Conservation (phyloP, 2,329 filamentous ascomycete species). For the Teratosphaeriaceae sp. region DNA sequence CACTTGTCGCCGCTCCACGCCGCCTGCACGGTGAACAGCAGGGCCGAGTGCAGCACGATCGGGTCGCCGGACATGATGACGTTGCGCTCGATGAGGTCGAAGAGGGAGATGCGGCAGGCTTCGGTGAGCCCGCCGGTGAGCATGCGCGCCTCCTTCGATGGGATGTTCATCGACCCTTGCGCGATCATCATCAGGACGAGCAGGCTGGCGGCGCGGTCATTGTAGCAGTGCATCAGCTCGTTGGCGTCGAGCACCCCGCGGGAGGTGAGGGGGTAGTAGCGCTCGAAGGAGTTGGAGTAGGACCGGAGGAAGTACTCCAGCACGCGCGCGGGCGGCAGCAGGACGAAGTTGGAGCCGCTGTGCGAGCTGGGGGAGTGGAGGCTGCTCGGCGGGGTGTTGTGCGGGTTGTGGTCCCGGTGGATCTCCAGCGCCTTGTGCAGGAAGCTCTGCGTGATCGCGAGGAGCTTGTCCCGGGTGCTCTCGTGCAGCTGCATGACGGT, state of each 20-base stretch:
- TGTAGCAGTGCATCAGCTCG: constrained; percentile 54
- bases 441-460: constrained; percentile 66
- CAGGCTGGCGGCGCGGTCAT: constrained; percentile 59
- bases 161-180: constrained; percentile 60
- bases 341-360: constrained; percentile 55
- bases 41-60: constrained; percentile 56
- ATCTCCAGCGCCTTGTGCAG: constrained; percentile 65
- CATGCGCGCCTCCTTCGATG: constrained; percentile 57
- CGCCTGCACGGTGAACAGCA: constrained; percentile 61
- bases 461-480: constrained; percentile 58
- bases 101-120: constrained; percentile 64
- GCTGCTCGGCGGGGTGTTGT: constrained; percentile 12
- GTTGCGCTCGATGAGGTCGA: constrained; percentile 66
- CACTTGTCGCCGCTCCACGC: constrained; percentile 71
- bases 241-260: constrained; percentile 59
- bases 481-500: constrained; percentile 45
- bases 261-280: constrained; percentile 58
- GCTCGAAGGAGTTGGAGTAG: constrained; percentile 59
- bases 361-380: constrained; percentile 41
- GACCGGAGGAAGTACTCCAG: constrained; percentile 61
- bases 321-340: constrained; percentile 59
- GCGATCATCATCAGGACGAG: constrained; percentile 67
- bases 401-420: constrained; percentile 44
- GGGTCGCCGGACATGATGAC: constrained; percentile 61
- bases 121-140: constrained; percentile 62